Percentiles rank a stretch among this genome's conserved stretches.
phyloP scores from a whole-genome alignment of 2,329 filamentous ascomycete genomes.

The Cercospora citrullina region DNA sequence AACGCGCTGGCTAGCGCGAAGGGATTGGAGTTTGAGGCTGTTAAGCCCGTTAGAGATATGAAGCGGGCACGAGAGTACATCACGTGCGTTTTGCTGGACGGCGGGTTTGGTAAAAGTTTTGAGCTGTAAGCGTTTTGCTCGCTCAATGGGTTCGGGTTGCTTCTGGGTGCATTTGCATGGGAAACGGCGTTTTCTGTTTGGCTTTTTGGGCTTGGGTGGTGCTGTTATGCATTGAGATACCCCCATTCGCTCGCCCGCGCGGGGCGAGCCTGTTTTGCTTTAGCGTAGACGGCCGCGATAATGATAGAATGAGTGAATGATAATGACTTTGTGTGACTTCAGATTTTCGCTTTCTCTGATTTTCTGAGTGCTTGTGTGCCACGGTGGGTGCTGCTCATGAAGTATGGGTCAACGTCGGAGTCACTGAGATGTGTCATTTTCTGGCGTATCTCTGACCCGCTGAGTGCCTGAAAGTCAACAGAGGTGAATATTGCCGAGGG shows the following conservation, averaged over 20 bases:
- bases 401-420: too few species aligned
- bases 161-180: not conserved
- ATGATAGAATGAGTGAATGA: not conserved
- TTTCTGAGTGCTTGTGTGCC: not conserved
- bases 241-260: not conserved
- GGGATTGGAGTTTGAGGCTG: conserved; percentile 48
- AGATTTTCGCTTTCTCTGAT: not conserved
- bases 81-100: conserved; percentile 65
- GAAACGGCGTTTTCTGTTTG: not conserved
- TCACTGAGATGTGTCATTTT: not conserved
- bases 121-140: conserved; percentile 18
- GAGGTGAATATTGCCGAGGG: not conserved
- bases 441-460: not conserved
- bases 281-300: not conserved
- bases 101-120: conserved; percentile 65
- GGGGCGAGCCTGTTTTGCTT: not conserved
- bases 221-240: not conserved
- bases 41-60: conserved; percentile 30
- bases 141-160: not conserved
- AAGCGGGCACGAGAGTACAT: conserved; percentile 51
- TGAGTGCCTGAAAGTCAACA: not conserved
- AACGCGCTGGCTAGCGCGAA: conserved; percentile 64
- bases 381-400: not conserved
- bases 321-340: not conserved
- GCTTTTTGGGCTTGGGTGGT: not conserved